Base-by-base conservation (phyloP, 106 monocot species). In the Platanthera zijinensis region DNA sequence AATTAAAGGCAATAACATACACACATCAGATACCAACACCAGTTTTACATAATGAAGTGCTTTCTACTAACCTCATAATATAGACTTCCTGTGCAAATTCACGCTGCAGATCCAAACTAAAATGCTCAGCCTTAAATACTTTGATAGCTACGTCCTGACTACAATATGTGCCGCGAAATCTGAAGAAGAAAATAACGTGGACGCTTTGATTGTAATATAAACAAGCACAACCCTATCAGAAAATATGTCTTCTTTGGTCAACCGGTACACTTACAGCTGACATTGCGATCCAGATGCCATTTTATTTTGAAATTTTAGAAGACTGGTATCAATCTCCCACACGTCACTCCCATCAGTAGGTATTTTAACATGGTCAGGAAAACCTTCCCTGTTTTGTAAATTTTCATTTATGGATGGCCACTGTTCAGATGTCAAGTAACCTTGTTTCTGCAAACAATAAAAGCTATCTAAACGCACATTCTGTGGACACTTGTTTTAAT, bases 1-100 rank as follows among this genome's bases (percentile, higher is more conserved):
- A 2, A 61, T 61, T 6, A 18, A 61, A n/a, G 4, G 51, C 22
- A 11, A 21, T 51, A 72, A 46, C 9, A 70, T 70, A n/a, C 6
- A 49, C 18, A 72, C 5, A 21, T 1, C 14, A 70, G 21, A 21
- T 2, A 72, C 19, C 18, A 51, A 50, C 22, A 50, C 8, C 10
- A 51, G 21, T 51, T 72, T n/a, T 32, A 22, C 25, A 70, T 32
- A 66, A 30, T 25, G 6, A 72, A 18, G 51, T 72, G 22, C 3
- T 71, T 28, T 12, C 47, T 6, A 76, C 84, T 5, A 50, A 96
- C 96, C 90, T 89, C 96, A 96, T 93, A 61, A 96, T 96, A 74
- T 85, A 90, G n/a, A 96, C 93, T 88, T 96, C 96, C 72, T 96
- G 96, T 11, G 89, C 90, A 86, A 96, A 96, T 71, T 96, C 96